Base-by-base conservation (phyloP, 169 alveolate genomes). In the Perkinsus marinus region DNA sequence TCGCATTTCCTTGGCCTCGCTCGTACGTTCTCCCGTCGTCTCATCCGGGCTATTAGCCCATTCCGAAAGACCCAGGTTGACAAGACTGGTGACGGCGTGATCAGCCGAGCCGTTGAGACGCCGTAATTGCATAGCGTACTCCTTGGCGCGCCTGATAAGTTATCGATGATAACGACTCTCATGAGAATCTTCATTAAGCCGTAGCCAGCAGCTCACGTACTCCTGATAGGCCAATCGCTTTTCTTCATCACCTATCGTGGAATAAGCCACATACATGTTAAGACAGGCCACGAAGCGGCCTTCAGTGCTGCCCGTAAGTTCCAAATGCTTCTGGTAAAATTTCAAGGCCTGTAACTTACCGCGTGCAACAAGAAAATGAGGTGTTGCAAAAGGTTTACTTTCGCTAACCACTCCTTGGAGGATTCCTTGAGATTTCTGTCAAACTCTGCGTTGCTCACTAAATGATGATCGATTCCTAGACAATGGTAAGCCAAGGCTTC, bases 401-500 rank as follows among this genome's bases (percentile, higher is more conserved):
- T 57, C 26, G 22, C 22, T 30, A 13, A 57, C 5, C 5, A 57
- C 26, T 57, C 79, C 34, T 57, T 16, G 79, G 79, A 13, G 26
- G 79, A 19, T 6, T 13, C 34, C 22, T 2, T 26, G 22, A 16
- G 22, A 30, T 30, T 30, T 57, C 34, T 57, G 34, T 57, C 79
- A 13, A 30, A 57, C 22, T 57, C 79, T 57, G 79, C 79, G 36
- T 57, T 57, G 22, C 79, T 30, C 26, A 57, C 5, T 13, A 57
- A 26, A 16, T 57, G 79, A 30, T 57, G 94, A 46, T 96, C 95
- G 6, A 96, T 97, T 39, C 97, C 97, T 47, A 96, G 95, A 92
- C 97, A 96, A 91, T 96, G 95, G 91, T 96, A 94, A 39, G 97
- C 96, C 13, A 96, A 92, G 7, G 96, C 97, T 79, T 94, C 95